These are phyloP conservation scores for Cladosporium austrohemisphaericum DNA, from an alignment of 2,329 filamentous ascomycete species.

Conservation along the genomic window DNA sequence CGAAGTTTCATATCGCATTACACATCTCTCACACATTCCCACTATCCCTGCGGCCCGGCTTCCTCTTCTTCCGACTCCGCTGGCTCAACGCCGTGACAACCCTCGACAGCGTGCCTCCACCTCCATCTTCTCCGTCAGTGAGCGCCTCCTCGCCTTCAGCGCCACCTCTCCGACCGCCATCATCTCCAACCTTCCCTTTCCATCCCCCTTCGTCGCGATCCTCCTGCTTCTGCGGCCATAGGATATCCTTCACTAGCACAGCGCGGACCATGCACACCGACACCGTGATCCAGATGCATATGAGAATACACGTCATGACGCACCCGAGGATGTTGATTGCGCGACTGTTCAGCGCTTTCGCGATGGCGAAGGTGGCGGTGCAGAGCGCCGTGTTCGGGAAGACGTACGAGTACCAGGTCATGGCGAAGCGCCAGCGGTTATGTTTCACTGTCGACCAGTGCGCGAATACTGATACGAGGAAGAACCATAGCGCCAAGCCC, in stretches of 20 bases:
- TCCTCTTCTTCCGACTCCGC: constrained; percentile 8
- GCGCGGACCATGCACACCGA: constrained; percentile 67
- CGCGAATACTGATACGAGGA: constrained; percentile 72
- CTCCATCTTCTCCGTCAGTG: neutral
- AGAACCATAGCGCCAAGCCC: constrained; percentile 81
- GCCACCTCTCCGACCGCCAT: neutral
- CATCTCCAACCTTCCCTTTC: constrained; percentile 14
- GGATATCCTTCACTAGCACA: constrained; percentile 62
- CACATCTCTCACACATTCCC: constrained; percentile 10
- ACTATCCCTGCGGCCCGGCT: neutral
- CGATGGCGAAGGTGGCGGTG: constrained; percentile 70
- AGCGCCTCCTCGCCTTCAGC: neutral
- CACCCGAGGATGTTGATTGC: constrained; percentile 65
- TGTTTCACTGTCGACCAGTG: constrained; percentile 64
- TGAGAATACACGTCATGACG: constrained; percentile 61
- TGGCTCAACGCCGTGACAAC: constrained; percentile 7
- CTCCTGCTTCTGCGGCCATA: constrained; percentile 72
- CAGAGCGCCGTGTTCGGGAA: constrained; percentile 65
- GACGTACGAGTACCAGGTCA: constrained; percentile 82
- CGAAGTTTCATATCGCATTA: no score
- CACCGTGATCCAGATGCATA: constrained; percentile 66
- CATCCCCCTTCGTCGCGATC: constrained; percentile 61
- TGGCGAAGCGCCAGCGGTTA: constrained; percentile 67
- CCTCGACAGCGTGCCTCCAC: neutral
- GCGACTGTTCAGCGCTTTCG: constrained; percentile 43